Evolutionary conservation across 441 rosid species (phyloP).

Genomic region (Dalechampia spathulata): DNA sequence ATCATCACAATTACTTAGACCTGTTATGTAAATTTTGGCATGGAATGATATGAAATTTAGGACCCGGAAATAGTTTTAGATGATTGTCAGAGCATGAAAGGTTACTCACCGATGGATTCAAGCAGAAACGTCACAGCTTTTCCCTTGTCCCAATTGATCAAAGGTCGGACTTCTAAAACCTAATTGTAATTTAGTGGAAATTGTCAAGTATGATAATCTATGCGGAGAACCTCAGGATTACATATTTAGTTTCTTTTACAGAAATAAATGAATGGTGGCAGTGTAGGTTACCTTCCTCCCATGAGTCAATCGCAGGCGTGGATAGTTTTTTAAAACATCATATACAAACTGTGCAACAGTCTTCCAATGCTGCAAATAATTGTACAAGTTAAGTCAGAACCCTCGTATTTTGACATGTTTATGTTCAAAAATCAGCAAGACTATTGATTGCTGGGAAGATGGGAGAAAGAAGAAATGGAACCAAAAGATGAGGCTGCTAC

Average conservation of each 20-base stretch:
- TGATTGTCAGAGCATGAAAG: background rate
- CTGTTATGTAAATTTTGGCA: conserved; percentile 23
- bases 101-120: conserved; percentile 71
- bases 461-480: background rate
- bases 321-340: conserved; percentile 51
- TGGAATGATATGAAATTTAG: background rate
- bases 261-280: background rate
- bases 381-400: background rate
- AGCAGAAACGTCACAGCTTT: conserved; percentile 87
- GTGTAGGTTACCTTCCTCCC: conserved; percentile 79
- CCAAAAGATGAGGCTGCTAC: conserved; percentile 22
- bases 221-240: background rate
- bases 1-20: conserved; percentile 57
- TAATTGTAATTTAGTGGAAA: conserved; percentile 11
- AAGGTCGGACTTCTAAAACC: conserved; percentile 94
- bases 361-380: conserved; percentile 54
- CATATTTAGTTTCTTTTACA: no score
- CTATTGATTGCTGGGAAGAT: no score
- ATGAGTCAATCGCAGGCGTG: conserved; percentile 65
- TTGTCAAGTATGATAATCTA: background rate
- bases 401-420: no score
- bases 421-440: background rate
- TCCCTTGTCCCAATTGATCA: conserved; percentile 96
- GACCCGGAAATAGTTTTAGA: background rate
- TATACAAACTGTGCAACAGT: conserved; percentile 53